Evolutionary conservation across 441 rosid species (phyloP).

Genomic region (Populus hybrid): DNA sequence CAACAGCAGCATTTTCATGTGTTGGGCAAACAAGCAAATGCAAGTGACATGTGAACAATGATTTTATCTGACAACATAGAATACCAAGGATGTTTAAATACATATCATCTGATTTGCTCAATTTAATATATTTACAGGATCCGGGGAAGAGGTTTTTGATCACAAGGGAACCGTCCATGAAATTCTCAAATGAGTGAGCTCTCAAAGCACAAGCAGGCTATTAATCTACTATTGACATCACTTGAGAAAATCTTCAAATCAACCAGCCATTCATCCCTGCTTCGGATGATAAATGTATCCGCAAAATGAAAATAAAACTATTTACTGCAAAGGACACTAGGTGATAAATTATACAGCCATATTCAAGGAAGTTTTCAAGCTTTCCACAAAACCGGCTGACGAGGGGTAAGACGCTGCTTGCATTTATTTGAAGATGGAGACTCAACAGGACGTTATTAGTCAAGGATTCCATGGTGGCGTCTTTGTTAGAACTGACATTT

Average conservation of each 20-base stretch:
- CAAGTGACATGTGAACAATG: background rate
- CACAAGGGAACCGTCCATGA: background rate
- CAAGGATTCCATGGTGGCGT: background rate
- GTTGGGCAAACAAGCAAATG: background rate
- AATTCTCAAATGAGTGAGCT: background rate
- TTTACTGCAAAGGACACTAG: background rate
- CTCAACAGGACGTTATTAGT: background rate
- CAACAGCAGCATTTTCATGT: background rate
- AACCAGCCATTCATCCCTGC: background rate
- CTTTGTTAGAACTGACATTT: slow-evolving; percentile 13
- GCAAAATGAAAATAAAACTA: background rate
- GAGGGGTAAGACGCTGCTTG: background rate
- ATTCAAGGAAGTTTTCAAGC: background rate
- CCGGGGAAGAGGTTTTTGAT: background rate
- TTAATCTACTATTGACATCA: background rate
- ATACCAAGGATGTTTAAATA: no score
- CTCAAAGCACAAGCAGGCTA: background rate
- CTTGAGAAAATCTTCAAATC: background rate
- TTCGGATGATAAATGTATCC: background rate
- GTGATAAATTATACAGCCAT: background rate
- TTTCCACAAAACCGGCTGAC: background rate
- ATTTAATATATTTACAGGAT: background rate
- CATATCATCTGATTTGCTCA: background rate
- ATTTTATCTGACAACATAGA: background rate
- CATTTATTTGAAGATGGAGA: background rate